phyloP scores from a whole-genome alignment of 768 basidiomycete species.

The Lactarius trivialis region DNA sequence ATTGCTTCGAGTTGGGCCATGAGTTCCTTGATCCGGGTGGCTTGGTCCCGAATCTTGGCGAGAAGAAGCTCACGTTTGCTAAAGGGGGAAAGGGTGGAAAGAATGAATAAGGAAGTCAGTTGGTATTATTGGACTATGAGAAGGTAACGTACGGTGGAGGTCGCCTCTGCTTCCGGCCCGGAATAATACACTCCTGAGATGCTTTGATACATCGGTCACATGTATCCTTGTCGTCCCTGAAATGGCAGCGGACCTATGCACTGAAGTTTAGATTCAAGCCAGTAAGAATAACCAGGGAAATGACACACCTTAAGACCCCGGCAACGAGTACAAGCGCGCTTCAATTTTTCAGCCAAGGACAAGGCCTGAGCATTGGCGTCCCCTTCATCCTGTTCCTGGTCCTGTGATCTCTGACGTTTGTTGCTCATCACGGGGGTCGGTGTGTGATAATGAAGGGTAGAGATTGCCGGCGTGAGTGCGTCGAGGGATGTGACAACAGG shows the following conservation, averaged over 20 bases:
- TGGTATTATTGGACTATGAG: background rate
- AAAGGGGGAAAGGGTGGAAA: background rate
- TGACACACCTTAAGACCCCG: conserved; percentile 21
- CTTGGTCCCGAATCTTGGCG: conserved; percentile 68
- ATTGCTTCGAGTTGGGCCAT: conserved; percentile 62
- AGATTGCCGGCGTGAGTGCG: background rate
- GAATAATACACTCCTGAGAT: conserved; percentile 67
- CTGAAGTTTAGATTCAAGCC: background rate
- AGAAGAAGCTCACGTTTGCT: conserved; percentile 81
- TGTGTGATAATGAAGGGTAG: background rate
- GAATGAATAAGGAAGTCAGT: background rate
- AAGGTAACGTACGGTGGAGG: conserved; percentile 59
- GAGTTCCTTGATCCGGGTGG: conserved; percentile 61
- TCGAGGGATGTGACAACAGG: conserved; percentile 1
- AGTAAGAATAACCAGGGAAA: background rate
- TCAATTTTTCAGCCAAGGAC: conserved; percentile 12
- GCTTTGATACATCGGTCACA: conserved; percentile 71
- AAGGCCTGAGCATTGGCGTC: conserved; percentile 1
- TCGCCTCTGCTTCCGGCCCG: conserved; percentile 77
- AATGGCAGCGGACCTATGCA: conserved; percentile 67
- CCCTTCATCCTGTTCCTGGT: conserved; percentile 16
- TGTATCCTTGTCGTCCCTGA: conserved; percentile 61
- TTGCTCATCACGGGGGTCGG: conserved; percentile 1
- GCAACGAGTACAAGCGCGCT: conserved; percentile 24
- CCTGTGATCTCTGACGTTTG: conserved; percentile 20